These are phyloP conservation scores for Tuber calosporum DNA, from an alignment of 495 filamentous ascomycete genomes.

Conservation along the genomic window DNA sequence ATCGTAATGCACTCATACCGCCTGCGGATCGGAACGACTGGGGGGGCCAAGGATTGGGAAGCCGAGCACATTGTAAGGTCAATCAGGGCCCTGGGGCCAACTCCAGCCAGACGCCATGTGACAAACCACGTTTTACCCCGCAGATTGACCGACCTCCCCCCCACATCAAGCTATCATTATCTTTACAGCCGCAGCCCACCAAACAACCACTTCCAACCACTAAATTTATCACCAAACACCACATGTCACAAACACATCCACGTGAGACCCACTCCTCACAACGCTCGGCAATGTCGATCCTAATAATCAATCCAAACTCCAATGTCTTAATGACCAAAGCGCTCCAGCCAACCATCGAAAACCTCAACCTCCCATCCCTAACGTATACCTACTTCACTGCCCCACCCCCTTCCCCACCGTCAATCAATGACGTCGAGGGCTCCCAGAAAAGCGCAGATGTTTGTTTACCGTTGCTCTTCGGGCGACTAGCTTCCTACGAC, in stretches of 20 bases:
- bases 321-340: constrained; percentile 72
- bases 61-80: background rate
- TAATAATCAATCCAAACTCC: constrained; percentile 90
- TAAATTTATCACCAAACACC: background rate
- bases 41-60: background rate
- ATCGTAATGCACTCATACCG: background rate
- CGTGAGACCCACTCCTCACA: background rate
- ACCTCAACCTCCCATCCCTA: constrained; percentile 14
- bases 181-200: background rate
- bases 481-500: constrained; percentile 53
- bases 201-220: background rate
- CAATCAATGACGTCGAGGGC: constrained; percentile 60
- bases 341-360: constrained; percentile 56
- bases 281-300: constrained; percentile 46
- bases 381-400: constrained; percentile 51
- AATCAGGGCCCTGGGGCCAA: background rate
- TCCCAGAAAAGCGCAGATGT: constrained; percentile 48
- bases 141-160: background rate
- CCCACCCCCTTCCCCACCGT: constrained; percentile 49
- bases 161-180: background rate
- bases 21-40: background rate
- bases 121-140: background rate
- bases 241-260: background rate
- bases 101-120: background rate
- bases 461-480: constrained; percentile 53